phyloP scores from a whole-genome alignment of 441 rosid species.

The Erysimum cheiri region DNA sequence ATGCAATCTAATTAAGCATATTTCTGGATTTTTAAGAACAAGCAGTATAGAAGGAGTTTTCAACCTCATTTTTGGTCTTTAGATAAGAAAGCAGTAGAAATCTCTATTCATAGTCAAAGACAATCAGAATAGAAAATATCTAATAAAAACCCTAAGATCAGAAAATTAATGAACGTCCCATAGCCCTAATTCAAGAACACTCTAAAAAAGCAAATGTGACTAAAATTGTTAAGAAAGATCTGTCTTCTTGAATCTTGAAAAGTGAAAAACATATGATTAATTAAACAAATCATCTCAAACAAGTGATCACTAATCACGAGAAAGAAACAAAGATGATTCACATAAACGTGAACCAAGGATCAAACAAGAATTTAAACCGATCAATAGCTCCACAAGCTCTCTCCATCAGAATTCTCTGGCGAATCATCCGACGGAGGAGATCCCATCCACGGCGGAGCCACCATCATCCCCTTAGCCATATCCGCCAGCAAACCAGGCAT shows the following conservation, averaged over 20 bases:
- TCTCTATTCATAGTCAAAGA: too few species aligned
- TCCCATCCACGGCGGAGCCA: constrained; percentile 79
- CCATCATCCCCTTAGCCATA: constrained; percentile 93
- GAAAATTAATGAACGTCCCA: constrained; percentile 19
- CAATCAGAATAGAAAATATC: neutral
- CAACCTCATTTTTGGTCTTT: neutral
- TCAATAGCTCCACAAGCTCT: constrained; percentile 75
- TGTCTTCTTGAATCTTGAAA: constrained; percentile 15
- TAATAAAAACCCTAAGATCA: constrained; percentile 18
- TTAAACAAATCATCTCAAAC: constrained; percentile 37
- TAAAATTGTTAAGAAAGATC: neutral
- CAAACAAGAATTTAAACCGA: neutral
- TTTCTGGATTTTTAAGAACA: constrained; percentile 4
- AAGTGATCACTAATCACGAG: constrained; percentile 17
- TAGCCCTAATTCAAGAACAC: constrained; percentile 33
- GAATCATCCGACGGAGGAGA: constrained; percentile 62
- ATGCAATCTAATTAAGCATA: neutral
- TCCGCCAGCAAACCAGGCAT: constrained; percentile 83
- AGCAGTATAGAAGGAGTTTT: neutral
- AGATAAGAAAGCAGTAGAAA: neutral
- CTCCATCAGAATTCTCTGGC: constrained; percentile 64
- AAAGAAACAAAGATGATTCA: constrained; percentile 34
- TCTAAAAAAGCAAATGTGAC: constrained; percentile 11
- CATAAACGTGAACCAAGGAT: constrained; percentile 9
- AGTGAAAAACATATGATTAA: constrained; percentile 12